phyloP scores from a whole-genome alignment of 2,329 filamentous ascomycete species.

The Fusarium sp. region DNA sequence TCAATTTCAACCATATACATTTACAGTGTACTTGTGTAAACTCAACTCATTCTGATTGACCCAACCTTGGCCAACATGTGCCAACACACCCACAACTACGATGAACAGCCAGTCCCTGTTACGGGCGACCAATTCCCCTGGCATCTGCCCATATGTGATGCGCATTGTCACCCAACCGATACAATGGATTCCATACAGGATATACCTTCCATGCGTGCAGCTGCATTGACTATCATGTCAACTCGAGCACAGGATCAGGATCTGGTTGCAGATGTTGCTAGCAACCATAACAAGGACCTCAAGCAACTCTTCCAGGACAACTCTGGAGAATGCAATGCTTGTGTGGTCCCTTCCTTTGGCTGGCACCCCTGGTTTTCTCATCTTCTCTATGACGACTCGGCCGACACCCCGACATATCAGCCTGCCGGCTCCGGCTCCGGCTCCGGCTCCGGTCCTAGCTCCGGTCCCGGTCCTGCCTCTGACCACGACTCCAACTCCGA shows the following conservation, averaged over 20 bases:
- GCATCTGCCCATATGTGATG: slow-evolving; percentile 78
- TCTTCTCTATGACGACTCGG: slow-evolving; percentile 74
- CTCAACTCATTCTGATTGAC: background rate
- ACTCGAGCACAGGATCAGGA: slow-evolving; percentile 80
- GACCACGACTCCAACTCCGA: slow-evolving; percentile 6
- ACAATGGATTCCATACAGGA: slow-evolving; percentile 70
- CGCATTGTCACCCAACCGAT: slow-evolving; percentile 87
- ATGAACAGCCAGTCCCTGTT: background rate
- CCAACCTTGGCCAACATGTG: slow-evolving; percentile 11
- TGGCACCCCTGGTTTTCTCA: slow-evolving; percentile 92
- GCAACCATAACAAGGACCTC: slow-evolving; percentile 57
- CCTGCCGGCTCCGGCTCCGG: slow-evolving; percentile 32
- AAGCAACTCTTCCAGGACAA: background rate
- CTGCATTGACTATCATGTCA: slow-evolving; percentile 78
- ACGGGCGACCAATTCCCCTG: slow-evolving; percentile 65
- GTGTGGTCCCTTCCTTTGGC: slow-evolving; percentile 76
- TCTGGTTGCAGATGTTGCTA: slow-evolving; percentile 73
- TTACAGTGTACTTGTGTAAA: slow-evolving; percentile 2
- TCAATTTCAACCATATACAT: background rate
- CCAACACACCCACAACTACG: slow-evolving; percentile 14
- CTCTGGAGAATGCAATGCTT: background rate
- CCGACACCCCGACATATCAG: slow-evolving; percentile 52
- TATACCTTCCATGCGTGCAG: slow-evolving; percentile 74
- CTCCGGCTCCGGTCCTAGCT: background rate
- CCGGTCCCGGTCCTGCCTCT: background rate